A percentile compares a stretch with the other conserved stretches of the same genome.
These are phyloP conservation scores for Moricandia moricandioides DNA, from an alignment of 345 rosid species.

Conservation along the genomic window DNA sequence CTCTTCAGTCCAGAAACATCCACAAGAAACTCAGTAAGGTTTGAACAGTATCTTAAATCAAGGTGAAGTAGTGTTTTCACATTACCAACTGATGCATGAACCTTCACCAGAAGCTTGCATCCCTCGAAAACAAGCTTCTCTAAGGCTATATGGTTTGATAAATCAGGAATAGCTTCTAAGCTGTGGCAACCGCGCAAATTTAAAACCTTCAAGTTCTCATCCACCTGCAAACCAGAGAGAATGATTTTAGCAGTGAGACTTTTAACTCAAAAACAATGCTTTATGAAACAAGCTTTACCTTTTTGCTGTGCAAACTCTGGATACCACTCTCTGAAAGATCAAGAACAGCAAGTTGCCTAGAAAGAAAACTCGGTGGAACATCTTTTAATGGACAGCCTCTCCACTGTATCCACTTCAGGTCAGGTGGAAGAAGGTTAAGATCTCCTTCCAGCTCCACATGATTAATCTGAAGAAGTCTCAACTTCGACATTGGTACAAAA, in stretches of 20 bases:
- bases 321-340: slow-evolving; percentile 65
- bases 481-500: slow-evolving; percentile 46
- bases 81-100: slow-evolving; percentile 31
- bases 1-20: slow-evolving; percentile 34
- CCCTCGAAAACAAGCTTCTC: slow-evolving; percentile 34
- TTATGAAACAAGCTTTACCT: slow-evolving; percentile 32
- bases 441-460: slow-evolving; percentile 50
- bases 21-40: slow-evolving; percentile 27
- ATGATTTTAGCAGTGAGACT: background rate
- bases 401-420: slow-evolving; percentile 72
- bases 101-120: slow-evolving; percentile 24
- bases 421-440: slow-evolving; percentile 46
- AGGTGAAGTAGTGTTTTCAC: slow-evolving; percentile 17
- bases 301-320: slow-evolving; percentile 25
- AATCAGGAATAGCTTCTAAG: slow-evolving; percentile 36
- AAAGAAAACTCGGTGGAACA: slow-evolving; percentile 45
- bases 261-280: background rate
- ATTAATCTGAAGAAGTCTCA: slow-evolving; percentile 66
- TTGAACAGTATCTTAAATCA: slow-evolving; percentile 22
- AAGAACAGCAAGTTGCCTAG: slow-evolving; percentile 53
- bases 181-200: slow-evolving; percentile 29
- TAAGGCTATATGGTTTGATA: slow-evolving; percentile 27
- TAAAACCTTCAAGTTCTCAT: slow-evolving; percentile 27
- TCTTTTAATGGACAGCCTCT: slow-evolving; percentile 49
- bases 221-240: slow-evolving; percentile 19